Evolutionary conservation across 2,329 filamentous ascomycete genomes (phyloP).

Genomic region (Calonectria montana): DNA sequence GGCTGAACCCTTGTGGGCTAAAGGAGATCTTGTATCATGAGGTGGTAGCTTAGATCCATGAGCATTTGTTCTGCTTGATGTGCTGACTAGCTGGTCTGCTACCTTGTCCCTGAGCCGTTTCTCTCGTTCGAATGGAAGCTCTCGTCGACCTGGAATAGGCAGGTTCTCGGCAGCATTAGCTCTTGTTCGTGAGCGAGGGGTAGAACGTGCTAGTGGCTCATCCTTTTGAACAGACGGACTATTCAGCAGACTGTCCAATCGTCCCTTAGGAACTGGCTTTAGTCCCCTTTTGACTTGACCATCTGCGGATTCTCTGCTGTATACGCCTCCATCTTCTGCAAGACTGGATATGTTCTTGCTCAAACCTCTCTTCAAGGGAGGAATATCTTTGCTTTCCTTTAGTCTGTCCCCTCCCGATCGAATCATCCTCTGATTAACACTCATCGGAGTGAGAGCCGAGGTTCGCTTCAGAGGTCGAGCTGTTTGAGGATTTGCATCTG

Average conservation of each 20-base stretch:
- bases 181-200: conserved; percentile 35
- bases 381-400: background rate
- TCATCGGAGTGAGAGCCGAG: conserved; percentile 52
- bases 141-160: conserved; percentile 53
- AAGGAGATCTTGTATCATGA: conserved; percentile 28
- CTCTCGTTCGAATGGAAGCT: conserved; percentile 51
- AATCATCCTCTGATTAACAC: conserved; percentile 46
- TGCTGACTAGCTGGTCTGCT: conserved; percentile 22
- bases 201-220: conserved; percentile 40
- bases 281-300: background rate
- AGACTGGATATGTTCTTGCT: conserved; percentile 55
- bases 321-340: conserved; percentile 60
- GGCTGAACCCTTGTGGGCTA: conserved; percentile 36
- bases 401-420: conserved; percentile 38
- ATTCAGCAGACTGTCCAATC: conserved; percentile 50
- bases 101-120: conserved; percentile 24
- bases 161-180: conserved; percentile 38
- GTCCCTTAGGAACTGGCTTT: conserved; percentile 39
- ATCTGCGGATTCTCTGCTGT: conserved; percentile 32
- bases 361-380: conserved; percentile 38
- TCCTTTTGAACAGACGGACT: conserved; percentile 38
- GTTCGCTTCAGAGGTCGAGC: conserved; percentile 31
- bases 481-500: conserved; percentile 31
- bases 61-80: conserved; percentile 14
- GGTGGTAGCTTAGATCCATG: conserved; percentile 20